Conservation (phyloP, 768 basidiomycete genomes). For the Boletus sp. region DNA sequence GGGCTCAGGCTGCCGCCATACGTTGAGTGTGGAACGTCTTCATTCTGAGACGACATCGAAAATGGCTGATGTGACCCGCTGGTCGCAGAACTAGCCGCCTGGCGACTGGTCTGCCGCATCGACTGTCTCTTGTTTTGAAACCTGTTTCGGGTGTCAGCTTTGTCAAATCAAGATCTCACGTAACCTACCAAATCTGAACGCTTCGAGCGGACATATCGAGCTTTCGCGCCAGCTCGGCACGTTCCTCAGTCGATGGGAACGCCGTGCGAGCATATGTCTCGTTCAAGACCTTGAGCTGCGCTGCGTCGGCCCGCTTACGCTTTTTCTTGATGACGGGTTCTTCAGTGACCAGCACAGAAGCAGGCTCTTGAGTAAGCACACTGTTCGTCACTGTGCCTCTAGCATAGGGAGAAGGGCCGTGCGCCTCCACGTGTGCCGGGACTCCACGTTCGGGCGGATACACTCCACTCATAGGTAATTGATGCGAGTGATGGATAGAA, state of each 20-base stretch:
- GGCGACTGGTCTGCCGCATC: slow-evolving; percentile 75
- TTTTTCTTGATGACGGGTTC: slow-evolving; percentile 85
- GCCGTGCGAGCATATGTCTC: slow-evolving; percentile 79
- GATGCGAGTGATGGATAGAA: slow-evolving; percentile 29
- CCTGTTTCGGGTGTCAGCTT: slow-evolving; percentile 44
- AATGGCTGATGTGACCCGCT: slow-evolving; percentile 50
- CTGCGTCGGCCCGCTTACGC: slow-evolving; percentile 79
- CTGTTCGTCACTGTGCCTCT: slow-evolving; percentile 36
- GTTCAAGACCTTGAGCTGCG: slow-evolving; percentile 77
- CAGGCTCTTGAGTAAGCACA: slow-evolving; percentile 34
- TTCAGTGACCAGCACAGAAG: slow-evolving; percentile 42
- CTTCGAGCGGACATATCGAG: slow-evolving; percentile 83
- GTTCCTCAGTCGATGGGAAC: slow-evolving; percentile 86
- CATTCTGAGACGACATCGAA: slow-evolving; percentile 37
- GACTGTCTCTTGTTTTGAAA: slow-evolving; percentile 87
- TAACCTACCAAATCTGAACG: slow-evolving; percentile 78
- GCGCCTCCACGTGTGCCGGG: slow-evolving; percentile 39
- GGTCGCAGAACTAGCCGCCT: slow-evolving; percentile 47
- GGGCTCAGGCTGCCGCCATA: slow-evolving; percentile 37
- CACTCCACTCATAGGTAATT: slow-evolving; percentile 26
- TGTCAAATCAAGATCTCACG: slow-evolving; percentile 11
- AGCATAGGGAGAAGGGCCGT: slow-evolving; percentile 51
- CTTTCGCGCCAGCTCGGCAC: slow-evolving; percentile 69
- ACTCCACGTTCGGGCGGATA: slow-evolving; percentile 35
- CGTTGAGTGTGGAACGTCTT: slow-evolving; percentile 33